Evolutionary conservation across 202 grass and related monocot genomes (phyloP), one percentile per base, ranked within the genome.

Genomic region (Carex sylvatica): DNA sequence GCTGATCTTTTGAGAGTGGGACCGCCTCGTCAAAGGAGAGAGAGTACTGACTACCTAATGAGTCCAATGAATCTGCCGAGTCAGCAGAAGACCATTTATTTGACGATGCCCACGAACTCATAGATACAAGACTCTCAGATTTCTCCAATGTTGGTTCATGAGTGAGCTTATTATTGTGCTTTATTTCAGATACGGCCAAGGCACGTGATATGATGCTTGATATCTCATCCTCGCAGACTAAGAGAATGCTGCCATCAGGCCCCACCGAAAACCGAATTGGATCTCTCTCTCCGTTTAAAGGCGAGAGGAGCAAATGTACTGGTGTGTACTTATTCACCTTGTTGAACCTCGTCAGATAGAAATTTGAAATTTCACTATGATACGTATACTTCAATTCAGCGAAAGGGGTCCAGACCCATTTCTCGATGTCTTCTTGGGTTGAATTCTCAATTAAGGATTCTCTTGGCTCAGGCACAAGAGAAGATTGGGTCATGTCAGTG

Each of bases 171-270:
- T 75, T 93, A 80, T 53, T 71, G 80, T 88, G 81, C 55, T 87
- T 91, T 38, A 72, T 38, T 49, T 92, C 91, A 81, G 83, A 92
- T 78, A 91, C 70, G 4, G 85, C 89, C 81, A 99, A 88, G 80
- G 91, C 97, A 69, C 84, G 56, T 62, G 96, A 82, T 83, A 99
- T 99, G 90, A 96, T 99, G 77, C 97, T 96, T 42, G 97, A 99
- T 92, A 99, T 87, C 83, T 99, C 93, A 87, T 92, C 88, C 82
- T 99, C 91, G 16, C 86, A 68, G 65, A 90, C 70, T 40, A 87
- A 93, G 51, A 96, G 36, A 86, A 96, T 69, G 83, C 88, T 96
- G 51, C 91, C 84, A 84, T 91, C 65, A 22, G 85, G 88, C 74
- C 93, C 88, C 80, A 93, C 82, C 31, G 78, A 70, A 40, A 96